phyloP scores from a whole-genome alignment of 108 stramenopile species.

The Stephanodiscus minutulus region DNA sequence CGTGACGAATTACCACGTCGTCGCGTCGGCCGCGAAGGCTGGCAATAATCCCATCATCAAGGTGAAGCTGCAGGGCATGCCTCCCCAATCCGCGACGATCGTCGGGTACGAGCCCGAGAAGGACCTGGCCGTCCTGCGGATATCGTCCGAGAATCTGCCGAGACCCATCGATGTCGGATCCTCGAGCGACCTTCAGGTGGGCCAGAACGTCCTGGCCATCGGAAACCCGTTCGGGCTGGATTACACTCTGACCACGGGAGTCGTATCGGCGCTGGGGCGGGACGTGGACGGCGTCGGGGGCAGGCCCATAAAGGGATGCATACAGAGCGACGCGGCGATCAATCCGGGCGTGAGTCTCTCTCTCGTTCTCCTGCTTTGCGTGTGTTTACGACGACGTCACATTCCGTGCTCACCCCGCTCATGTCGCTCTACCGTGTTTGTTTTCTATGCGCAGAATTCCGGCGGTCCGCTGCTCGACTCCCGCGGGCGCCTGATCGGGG shows the following conservation, averaged over 20 bases:
- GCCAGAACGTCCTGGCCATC: conserved; percentile 76
- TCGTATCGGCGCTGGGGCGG: conserved; percentile 76
- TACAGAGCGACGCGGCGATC: conserved; percentile 83
- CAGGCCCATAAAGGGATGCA: conserved; percentile 77
- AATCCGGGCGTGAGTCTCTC: conserved; percentile 58
- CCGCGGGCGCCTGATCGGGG: conserved; percentile 77
- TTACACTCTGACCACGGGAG: conserved; percentile 74
- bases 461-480: conserved; percentile 68
- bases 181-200: conserved; percentile 67
- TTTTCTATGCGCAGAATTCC: conserved; percentile 34
- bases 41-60: conserved; percentile 43
- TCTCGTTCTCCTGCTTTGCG: too few species aligned
- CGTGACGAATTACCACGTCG: conserved; percentile 91
- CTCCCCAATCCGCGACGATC: conserved; percentile 19
- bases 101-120: conserved; percentile 68
- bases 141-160: conserved; percentile 47
- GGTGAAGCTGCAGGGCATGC: conserved; percentile 67
- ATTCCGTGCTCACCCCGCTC: too few species aligned
- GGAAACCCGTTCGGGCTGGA: conserved; percentile 83
- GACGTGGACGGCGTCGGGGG: conserved; percentile 79
- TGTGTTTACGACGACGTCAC: too few species aligned
- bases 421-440: too few species aligned
- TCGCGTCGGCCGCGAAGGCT: conserved; percentile 62
- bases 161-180: conserved; percentile 51
- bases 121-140: conserved; percentile 85